These are phyloP conservation scores for Phytopythium vexans DNA, from an alignment of 352 stramenopile species.

Conservation along the genomic window DNA sequence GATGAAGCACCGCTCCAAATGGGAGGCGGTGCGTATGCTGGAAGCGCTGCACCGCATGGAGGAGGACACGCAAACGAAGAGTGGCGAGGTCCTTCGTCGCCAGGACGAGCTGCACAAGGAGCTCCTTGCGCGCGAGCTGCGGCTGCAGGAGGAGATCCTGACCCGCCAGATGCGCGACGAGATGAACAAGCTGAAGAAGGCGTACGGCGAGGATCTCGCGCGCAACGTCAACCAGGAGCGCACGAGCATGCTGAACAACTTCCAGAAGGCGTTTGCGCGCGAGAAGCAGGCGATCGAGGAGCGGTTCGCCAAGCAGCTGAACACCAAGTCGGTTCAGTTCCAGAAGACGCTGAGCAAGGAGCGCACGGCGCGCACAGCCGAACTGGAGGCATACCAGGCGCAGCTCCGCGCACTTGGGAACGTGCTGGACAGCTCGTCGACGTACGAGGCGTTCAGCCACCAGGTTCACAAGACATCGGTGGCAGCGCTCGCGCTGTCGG, in stretches of 20 bases:
- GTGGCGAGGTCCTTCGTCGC: constrained; percentile 46
- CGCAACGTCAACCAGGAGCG: constrained; percentile 61
- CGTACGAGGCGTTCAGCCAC: constrained; percentile 84
- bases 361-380: constrained; percentile 52
- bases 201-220: constrained; percentile 56
- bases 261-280: constrained; percentile 53
- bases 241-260: constrained; percentile 44
- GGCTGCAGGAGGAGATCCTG: constrained; percentile 66
- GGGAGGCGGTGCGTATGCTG: constrained; percentile 71
- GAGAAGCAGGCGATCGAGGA: constrained; percentile 68
- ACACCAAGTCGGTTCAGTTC: constrained; percentile 49
- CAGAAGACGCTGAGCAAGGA: constrained; percentile 58
- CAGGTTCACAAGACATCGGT: constrained; percentile 84
- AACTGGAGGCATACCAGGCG: constrained; percentile 65
- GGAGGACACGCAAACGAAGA: constrained; percentile 75
- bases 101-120: constrained; percentile 77
- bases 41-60: constrained; percentile 79
- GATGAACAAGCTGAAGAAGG: constrained; percentile 58
- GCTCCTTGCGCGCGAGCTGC: constrained; percentile 68
- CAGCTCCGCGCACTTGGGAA: constrained; percentile 63
- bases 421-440: constrained; percentile 69
- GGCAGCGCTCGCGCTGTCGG: constrained; percentile 67
- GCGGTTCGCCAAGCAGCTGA: constrained; percentile 41
- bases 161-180: constrained; percentile 60
- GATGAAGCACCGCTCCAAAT: constrained; percentile 88